Base-by-base conservation (phyloP, 257 asterid species). In the Gentiana dahurica region DNA sequence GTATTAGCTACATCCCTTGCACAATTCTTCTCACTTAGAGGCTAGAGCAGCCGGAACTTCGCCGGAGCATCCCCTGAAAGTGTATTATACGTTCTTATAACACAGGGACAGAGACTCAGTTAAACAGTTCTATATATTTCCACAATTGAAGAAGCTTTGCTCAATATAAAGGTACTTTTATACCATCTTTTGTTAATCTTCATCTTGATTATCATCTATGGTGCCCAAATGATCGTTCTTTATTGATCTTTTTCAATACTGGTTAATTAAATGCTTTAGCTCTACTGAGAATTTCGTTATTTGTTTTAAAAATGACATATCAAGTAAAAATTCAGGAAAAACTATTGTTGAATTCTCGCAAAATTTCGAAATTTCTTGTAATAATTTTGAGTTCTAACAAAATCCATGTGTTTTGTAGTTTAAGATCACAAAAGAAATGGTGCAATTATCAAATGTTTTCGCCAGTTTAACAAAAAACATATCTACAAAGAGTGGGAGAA, bases 401-500 rank as follows among this genome's bases (percentile, higher is more conserved):
- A 24, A 24, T 24, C 24, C 24, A 24, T 24, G 24, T 24, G 24
- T 1, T 12, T 15, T 5, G 49, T 3, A 2, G 34, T 38, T 5
- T 24, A 55, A 9, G 33, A 39, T 6, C 24, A 13, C 8, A 41
- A 41, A 10, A 41, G 54, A 67, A 68, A 88, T 88, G 97, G 97
- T 76, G 70, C 94, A 85, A 60, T 67, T 88, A 4, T 57, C 72
- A 37, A 57, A 73, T 38, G 53, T 88, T 61, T 79, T 85, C 73
- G 75, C 69, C 60, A 65, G 77, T 12, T 67, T 83, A 54, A 79
- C 87, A 2, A 83, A 66, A 65, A 80, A 71, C 54, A 72, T 81
- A 9, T 68, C 87, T 4, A 65, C 36, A 43, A 73, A 50, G 59
- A 73, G 65, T 48, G 75, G 71, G 50, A 84, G 73, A 73, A 86